Base-by-base conservation (phyloP, 2,329 filamentous ascomycete genomes). In the Colletotrichum liaoningense region DNA sequence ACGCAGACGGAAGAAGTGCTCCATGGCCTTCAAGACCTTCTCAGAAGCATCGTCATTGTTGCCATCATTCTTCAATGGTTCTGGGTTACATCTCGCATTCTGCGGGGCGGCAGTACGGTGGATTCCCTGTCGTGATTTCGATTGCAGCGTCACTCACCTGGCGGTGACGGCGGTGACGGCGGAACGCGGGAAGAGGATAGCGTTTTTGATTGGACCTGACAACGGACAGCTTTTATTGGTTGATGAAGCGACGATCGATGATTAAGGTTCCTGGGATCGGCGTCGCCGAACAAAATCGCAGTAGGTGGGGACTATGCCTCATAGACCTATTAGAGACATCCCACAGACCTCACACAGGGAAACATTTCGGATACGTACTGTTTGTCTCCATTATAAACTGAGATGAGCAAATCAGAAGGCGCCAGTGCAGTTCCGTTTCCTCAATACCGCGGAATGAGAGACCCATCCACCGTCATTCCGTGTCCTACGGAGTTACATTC, bases 241-340 rank as follows among this genome's bases (percentile, higher is more conserved):
- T n/a, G 12, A 6, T 19, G 30, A 68, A 58, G 57, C 63, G 63
- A 63, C 26, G 22, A 57, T 38, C 35, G 58, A 59, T 49, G 26
- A 59, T 60, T 64, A 72, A 72, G 63, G 72, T 72, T 74, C 42
- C 58, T 58, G 66, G 60, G 63, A 57, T 72, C 69, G 72, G 72
- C 46, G n/a, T 67, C 55, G 63, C 72, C 72, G 68, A 60, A 46
- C 63, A 46, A 14, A 67, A 56, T 30, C 33, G 56, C 55, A 46
- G 63, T 55, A 55, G 55, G 63, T 66, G 67, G 63, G 16, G 55
- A 35, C 19, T 2, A 30, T 42, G 11, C 26, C 49, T 63, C n/a
- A 19, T 7, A 19, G 16, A 42, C 33, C 11, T 35, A 11, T 35
- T 8, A 42, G 38, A 42, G 16, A 42, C 38, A 33, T 63, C 42